Evolutionary conservation across 2,329 filamentous ascomycete genomes (phyloP), one percentile per base, ranked within the genome.

Genomic region (Trichoderma asperellum): DNA sequence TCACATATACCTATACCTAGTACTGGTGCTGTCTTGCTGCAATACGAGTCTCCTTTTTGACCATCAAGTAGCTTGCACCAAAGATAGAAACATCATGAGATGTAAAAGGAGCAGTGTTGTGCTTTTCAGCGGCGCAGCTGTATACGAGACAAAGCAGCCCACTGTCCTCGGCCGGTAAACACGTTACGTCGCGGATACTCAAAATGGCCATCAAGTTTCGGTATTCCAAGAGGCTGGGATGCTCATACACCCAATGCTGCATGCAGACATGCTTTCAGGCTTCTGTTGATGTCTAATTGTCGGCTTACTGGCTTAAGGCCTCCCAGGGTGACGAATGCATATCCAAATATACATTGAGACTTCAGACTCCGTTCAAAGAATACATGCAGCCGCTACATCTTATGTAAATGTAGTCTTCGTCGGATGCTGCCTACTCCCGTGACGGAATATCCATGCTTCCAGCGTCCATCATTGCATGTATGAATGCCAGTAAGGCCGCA

Each of bases 371-470:
- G 24, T 24, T 35, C 7, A 7, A 35, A 62, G 29, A 62, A 43
- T 29, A 55, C 40, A 43, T 43, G 18, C 14, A 55, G 52, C 52
- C 6, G 24, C 24, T 14, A 29, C 27, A 18, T 18, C 21, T 32
- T 55, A 8, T 4, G n/a, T n/a, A n/a, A n/a, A 55, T 43, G 40
- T 5, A 16, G 16, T 10, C 24, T 43, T 24, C 6, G 24, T 66
- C 53, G 62, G 53, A 58, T 34, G 53, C 53, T 58, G 61, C 61
- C 49, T 56, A 27, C 37, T 66, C 62, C 62, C 53, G 62, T 66
- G 62, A 66, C 37, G 21, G 21, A 18, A n/a, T 16, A 27, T 37
- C 29, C 49, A 66, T 66, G 62, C 52, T 58, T 47, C 52, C 52
- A 32, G 12, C 27, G 5, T 27, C 12, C 18, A 43, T 11, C 21